These are phyloP conservation scores for Nicotiana attenuata DNA, from an alignment of 257 asterid genomes.

Conservation along the genomic window DNA sequence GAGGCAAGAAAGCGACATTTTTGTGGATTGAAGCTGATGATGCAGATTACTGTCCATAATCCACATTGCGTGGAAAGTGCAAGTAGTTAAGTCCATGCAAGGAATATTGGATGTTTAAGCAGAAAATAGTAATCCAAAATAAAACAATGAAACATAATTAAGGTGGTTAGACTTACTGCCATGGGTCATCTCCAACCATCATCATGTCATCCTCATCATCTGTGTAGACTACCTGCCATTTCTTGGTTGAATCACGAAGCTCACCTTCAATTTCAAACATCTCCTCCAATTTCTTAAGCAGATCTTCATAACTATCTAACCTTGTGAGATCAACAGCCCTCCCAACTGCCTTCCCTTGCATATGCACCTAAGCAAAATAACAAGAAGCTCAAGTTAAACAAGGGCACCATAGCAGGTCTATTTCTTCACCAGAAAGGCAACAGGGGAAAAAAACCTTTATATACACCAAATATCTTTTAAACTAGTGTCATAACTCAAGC, in stretches of 20 bases:
- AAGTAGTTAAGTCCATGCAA: background rate
- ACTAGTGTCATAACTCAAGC: background rate
- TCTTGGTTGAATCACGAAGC: slow-evolving; percentile 61
- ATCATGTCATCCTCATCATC: slow-evolving; percentile 96
- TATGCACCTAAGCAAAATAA: slow-evolving; percentile 56
- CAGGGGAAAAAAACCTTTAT: background rate
- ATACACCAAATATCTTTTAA: background rate
- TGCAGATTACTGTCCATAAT: background rate
- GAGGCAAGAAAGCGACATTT: background rate
- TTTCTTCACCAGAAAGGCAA: background rate
- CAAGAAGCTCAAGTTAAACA: background rate
- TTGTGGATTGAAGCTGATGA: background rate
- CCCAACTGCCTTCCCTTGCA: slow-evolving; percentile 97
- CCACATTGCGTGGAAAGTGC: background rate
- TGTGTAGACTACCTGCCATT: slow-evolving; percentile 96
- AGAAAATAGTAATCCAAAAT: background rate
- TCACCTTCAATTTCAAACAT: slow-evolving; percentile 89
- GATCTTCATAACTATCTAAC: slow-evolving; percentile 71
- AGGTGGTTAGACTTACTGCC: slow-evolving; percentile 70
- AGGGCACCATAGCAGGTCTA: background rate
- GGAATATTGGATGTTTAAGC: background rate
- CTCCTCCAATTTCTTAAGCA: slow-evolving; percentile 78
- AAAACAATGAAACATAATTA: background rate
- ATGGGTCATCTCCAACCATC: slow-evolving; percentile 99
- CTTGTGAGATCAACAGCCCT: slow-evolving; percentile 86